Evolutionary conservation across 768 basidiomycete species (phyloP), one percentile per base, ranked within the genome.

Genomic region (Cyathus striatus): DNA sequence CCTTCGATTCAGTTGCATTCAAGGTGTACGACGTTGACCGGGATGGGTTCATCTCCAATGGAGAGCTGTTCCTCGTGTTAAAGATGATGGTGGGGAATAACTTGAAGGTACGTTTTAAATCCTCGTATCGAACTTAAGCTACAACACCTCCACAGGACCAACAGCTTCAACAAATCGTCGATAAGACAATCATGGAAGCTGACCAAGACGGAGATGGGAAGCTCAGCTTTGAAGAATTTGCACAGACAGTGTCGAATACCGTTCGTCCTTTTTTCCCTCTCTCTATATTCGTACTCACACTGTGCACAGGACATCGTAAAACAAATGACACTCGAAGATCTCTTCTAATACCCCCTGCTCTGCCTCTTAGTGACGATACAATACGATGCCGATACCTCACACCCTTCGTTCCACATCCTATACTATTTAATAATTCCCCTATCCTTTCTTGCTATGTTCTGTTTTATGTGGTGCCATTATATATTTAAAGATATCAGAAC

Each of bases 31-130:
- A 99, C 59, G 90, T 99, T 60, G 96, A 99, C 62, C 78, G 96
- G 40, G 96, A 99, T 58, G 93, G 92, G 6, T 99, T 66, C 66
- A 99, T 99, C 62, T 96, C 93, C 10, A 99, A 99, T 57, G 96
- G 96, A 43, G 96, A 99, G 65, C 79, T 99, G 23, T 99, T 97
- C 71, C 70, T 99, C 37, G 96, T 99, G 27, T 71, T 99, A 50
- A 99, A 99, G 77, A 98, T 98, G 91, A 99, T 99, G 96, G 96
- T 98, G 39, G 96, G 96, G 25, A 97, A 88, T 64, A 99, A 99
- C 65, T 71, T 99, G 55, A 99, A 99, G 76, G 92, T 92, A 16
- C 10, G 27, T 30, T 30, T 30, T 9, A 30, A 30, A 9, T n/a
- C n/a, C 27, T 30, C 27, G 9, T 30, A 9, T 30, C n/a, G n/a